Percentiles rank a stretch among this genome's conserved stretches.
phyloP scores from a whole-genome alignment of 2,329 filamentous ascomycete species.

The Aschersonia sp. region DNA sequence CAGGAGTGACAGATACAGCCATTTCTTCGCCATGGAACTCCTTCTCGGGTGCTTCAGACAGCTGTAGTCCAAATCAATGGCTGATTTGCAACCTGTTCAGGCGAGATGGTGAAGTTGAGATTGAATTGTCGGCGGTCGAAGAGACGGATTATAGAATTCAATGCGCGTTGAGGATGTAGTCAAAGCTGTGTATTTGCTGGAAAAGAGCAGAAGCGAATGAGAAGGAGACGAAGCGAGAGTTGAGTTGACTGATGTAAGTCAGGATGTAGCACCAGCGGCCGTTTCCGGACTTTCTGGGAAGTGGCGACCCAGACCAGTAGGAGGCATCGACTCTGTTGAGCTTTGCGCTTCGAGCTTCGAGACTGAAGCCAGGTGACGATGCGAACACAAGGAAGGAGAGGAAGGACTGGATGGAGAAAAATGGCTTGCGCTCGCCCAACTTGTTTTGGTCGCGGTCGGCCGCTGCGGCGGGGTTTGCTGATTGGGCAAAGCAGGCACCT shows the following conservation, averaged over 20 bases:
- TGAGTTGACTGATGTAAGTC: background rate
- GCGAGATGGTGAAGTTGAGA: background rate
- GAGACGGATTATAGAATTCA: no score
- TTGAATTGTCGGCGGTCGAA: background rate
- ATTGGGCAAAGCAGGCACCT: no score
- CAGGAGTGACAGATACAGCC: constrained; percentile 35
- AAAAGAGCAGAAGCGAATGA: background rate
- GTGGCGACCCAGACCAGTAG: background rate
- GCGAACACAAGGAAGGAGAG: background rate
- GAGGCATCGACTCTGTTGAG: background rate
- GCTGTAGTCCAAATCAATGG: background rate
- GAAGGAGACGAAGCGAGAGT: no score
- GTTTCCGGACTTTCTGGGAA: background rate
- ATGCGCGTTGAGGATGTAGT: no score
- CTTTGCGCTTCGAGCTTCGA: no score
- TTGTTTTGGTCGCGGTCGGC: background rate
- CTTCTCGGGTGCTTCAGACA: constrained; percentile 1
- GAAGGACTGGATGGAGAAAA: background rate
- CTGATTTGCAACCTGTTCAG: background rate
- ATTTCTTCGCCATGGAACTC: constrained; percentile 40
- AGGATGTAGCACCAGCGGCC: background rate
- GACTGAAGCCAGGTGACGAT: background rate
- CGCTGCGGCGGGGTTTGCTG: no score
- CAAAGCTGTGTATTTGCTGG: background rate
- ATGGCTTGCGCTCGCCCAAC: background rate